These are phyloP conservation scores for Pterocarpus macrocarpus DNA, from an alignment of 306 rosid genomes.

Conservation along the genomic window DNA sequence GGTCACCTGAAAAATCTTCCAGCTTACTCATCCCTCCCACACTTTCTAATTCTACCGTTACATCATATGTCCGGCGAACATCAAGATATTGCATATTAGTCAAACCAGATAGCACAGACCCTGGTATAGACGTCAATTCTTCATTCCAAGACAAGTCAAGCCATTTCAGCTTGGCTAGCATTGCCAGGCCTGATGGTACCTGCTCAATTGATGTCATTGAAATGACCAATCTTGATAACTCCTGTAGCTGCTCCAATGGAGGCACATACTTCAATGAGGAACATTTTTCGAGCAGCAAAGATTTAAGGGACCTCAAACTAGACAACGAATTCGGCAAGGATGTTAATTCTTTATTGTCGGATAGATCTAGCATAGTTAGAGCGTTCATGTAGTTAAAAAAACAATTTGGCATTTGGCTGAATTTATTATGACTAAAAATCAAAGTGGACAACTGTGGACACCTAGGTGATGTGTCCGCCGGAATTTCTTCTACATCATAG, in stretches of 20 bases:
- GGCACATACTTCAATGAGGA: not conserved
- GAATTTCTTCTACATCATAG: not conserved
- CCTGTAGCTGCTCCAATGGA: not conserved
- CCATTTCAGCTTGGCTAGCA: not conserved
- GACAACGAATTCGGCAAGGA: conserved; percentile 3
- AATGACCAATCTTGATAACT: not conserved
- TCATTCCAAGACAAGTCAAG: not conserved
- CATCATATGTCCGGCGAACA: not conserved
- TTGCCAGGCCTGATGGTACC: not conserved
- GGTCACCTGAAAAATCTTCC: not conserved
- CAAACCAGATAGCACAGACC: not conserved
- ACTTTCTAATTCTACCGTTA: not conserved
- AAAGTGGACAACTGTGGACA: conserved; percentile 27
- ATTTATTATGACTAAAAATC: not conserved
- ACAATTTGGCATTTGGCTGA: not conserved
- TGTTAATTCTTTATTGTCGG: not conserved
- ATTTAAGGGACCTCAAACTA: conserved; percentile 11
- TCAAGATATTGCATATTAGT: not conserved
- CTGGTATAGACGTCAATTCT: not conserved
- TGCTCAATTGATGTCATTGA: not conserved
- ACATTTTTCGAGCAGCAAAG: not conserved
- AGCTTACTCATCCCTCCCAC: not conserved
- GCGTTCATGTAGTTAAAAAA: conserved; percentile 19
- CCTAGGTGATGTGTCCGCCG: not conserved
- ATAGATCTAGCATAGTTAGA: conserved; percentile 18